These are phyloP conservation scores for Trichosanthes truncata DNA, from an alignment of 306 rosid species.

Conservation along the genomic window DNA sequence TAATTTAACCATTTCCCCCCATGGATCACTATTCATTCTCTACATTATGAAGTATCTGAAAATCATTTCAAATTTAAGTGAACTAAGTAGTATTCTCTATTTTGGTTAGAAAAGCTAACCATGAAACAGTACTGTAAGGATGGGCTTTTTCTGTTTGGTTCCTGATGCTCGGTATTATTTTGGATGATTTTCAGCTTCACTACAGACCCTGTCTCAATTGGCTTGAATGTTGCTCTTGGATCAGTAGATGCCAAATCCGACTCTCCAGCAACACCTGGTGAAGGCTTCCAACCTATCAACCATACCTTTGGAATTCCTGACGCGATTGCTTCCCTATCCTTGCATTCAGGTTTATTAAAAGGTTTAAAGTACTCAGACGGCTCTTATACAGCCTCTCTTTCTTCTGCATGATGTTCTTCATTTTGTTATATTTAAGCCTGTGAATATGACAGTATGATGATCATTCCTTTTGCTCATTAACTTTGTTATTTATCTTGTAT, in stretches of 20 bases:
- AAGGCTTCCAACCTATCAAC: constrained; percentile 20
- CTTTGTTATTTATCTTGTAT: constrained; percentile 1
- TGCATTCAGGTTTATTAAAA: constrained; percentile 25
- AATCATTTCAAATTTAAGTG: not conserved
- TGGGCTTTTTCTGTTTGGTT: not conserved
- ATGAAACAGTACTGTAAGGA: not conserved
- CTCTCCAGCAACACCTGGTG: constrained; percentile 17
- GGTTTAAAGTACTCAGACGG: constrained; percentile 30
- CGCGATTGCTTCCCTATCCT: constrained; percentile 26
- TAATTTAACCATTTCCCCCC: no score
- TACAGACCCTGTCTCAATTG: constrained; percentile 45
- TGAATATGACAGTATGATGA: not conserved
- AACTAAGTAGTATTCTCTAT: not conserved
- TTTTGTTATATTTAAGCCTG: not conserved
- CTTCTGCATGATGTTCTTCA: constrained; percentile 16
- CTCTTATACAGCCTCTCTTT: constrained; percentile 32
- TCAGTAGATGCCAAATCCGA: constrained; percentile 34
- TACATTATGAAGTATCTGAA: not conserved
- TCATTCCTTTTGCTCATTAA: not conserved
- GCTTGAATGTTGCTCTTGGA: constrained; percentile 68
- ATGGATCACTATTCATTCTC: not conserved
- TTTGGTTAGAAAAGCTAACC: not conserved
- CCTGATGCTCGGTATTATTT: not conserved
- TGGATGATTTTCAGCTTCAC: constrained; percentile 42
- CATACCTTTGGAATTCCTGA: constrained; percentile 53